Evolutionary conservation across 2,329 filamentous ascomycete species (phyloP).

Genomic region (Diatrype stigma): DNA sequence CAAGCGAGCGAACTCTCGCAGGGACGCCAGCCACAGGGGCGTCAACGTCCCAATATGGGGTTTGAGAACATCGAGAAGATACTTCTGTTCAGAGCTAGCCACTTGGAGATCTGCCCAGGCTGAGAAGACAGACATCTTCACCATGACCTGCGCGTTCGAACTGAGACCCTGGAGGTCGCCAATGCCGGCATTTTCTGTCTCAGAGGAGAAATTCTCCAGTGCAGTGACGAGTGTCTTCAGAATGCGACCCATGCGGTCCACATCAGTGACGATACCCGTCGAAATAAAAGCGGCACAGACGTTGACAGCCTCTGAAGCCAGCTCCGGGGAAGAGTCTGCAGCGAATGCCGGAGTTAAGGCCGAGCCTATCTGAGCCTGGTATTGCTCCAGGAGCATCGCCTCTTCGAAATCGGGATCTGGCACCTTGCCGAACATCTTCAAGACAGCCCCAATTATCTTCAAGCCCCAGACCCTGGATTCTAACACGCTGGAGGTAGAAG

Average conservation of each 20-base stretch:
- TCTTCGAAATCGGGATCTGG: conserved; percentile 98
- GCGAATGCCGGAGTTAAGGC: conserved; percentile 95
- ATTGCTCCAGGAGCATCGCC: conserved; percentile 92
- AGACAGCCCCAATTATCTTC: conserved; percentile 86
- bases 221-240: conserved; percentile 88
- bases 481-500: conserved; percentile 88
- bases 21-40: conserved; percentile 87
- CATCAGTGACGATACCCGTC: conserved; percentile 93
- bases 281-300: conserved; percentile 98
- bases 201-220: conserved; percentile 84
- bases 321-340: conserved; percentile 88
- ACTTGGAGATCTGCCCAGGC: conserved; percentile 98
- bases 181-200: conserved; percentile 78
- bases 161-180: conserved; percentile 90
- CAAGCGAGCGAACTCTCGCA: conserved; percentile 88
- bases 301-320: conserved; percentile 93
- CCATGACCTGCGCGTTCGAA: conserved; percentile 96
- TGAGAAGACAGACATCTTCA: conserved; percentile 94
- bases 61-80: conserved; percentile 81
- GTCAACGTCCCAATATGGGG: conserved; percentile 88
- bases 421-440: conserved; percentile 94
- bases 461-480: conserved; percentile 87
- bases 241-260: conserved; percentile 98
- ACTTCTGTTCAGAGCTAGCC: conserved; percentile 85
- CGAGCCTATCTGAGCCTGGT: conserved; percentile 96